Percentiles rank a stretch among this genome's conserved stretches.
These are phyloP conservation scores for Colletotrichum cereale DNA, from an alignment of 2,329 filamentous ascomycete species.

Conservation along the genomic window DNA sequence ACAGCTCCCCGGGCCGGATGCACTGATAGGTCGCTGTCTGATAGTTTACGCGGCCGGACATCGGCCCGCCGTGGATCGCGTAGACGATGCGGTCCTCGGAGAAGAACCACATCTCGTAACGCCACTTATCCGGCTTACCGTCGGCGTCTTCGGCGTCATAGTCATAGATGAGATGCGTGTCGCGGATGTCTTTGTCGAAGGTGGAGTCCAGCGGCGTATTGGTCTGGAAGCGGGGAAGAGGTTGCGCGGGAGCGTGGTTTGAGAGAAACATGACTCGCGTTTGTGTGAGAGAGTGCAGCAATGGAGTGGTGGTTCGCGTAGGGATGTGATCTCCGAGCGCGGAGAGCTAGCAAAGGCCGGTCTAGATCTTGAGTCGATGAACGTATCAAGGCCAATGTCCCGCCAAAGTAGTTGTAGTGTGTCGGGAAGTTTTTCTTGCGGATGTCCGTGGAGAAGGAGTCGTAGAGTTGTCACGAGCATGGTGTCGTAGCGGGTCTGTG, in stretches of 20 bases:
- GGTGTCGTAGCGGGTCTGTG: conserved; percentile 38
- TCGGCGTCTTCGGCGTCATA: conserved; percentile 62
- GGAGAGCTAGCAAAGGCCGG: background rate
- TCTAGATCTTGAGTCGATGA: background rate
- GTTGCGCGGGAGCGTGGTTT: conserved; percentile 24
- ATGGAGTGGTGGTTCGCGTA: background rate
- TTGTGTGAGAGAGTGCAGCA: background rate
- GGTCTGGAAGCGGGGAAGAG: conserved; percentile 40
- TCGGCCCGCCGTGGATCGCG: conserved; percentile 70
- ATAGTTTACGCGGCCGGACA: conserved; percentile 67
- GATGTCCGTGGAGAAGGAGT: conserved; percentile 32
- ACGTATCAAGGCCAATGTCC: background rate
- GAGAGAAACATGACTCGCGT: conserved; percentile 40
- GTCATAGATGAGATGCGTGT: conserved; percentile 69
- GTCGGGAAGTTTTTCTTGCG: conserved; percentile 17
- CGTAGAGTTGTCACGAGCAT: conserved; percentile 21
- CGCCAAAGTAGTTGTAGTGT: background rate
- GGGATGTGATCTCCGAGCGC: background rate
- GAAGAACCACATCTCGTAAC: conserved; percentile 73
- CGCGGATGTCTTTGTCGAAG: conserved; percentile 64
- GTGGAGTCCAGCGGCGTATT: conserved; percentile 42
- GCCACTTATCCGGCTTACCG: conserved; percentile 69
- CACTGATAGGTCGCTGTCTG: conserved; percentile 69
- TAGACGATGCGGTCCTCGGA: conserved; percentile 67
- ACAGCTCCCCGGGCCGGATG: conserved; percentile 67